These are phyloP conservation scores for Euphorbia tirucalli DNA, from an alignment of 345 rosid species.

Conservation along the genomic window DNA sequence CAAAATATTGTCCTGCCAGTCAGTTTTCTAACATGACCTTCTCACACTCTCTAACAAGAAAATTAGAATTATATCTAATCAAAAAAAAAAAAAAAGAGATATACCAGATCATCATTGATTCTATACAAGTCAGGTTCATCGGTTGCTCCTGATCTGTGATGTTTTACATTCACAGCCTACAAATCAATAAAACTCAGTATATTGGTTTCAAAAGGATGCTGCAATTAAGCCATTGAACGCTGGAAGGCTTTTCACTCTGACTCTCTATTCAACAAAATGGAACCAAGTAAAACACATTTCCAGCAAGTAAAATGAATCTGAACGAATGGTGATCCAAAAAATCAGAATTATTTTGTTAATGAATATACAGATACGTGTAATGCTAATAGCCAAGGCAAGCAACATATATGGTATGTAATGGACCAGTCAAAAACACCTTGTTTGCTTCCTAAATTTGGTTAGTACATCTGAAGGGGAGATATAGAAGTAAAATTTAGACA, in stretches of 20 bases:
- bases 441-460: neutral
- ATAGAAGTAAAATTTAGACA: neutral
- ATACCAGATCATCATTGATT: conserved; percentile 61
- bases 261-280: neutral
- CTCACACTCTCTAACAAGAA: neutral
- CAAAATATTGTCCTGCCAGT: neutral
- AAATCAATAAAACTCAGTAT: neutral
- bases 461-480: neutral
- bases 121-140: conserved; percentile 55
- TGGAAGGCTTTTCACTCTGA: neutral
- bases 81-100: neutral
- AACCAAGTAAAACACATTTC: neutral
- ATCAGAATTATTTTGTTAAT: too few relatives aligned
- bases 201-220: conserved; percentile 11
- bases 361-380: too few relatives aligned
- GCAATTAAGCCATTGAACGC: neutral
- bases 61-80: neutral
- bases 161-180: conserved; percentile 49
- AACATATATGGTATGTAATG: too few relatives aligned
- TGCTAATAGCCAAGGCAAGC: too few relatives aligned
- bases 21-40: neutral
- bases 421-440: neutral
- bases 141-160: conserved; percentile 47
- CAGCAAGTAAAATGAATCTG: neutral
- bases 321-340: neutral